A percentile compares a stretch with the other conserved stretches of the same genome.
Conservation (phyloP, 208 protist genomes). For the Leptomonas pyrrhocoris region DNA sequence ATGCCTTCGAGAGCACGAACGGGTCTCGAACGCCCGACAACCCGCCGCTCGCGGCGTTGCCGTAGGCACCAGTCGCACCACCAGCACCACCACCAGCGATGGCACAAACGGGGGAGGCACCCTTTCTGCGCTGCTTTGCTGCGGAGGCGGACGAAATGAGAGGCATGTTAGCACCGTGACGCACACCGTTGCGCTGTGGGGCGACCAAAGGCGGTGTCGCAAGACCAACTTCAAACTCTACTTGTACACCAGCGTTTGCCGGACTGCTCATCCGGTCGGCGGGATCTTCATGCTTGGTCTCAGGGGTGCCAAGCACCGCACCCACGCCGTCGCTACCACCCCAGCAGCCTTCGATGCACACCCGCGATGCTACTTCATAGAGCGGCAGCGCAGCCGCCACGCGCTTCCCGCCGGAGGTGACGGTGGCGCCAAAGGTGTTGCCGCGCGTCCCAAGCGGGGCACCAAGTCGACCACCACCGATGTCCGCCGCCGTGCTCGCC, state of each 20-base stretch:
- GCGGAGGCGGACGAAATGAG: neutral
- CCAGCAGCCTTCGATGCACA: constrained; percentile 32
- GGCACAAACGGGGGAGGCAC: neutral
- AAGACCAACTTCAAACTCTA: constrained; percentile 1
- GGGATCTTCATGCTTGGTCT: neutral
- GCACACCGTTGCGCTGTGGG: constrained; percentile 5
- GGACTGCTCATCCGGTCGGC: neutral
- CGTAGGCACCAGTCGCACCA: neutral
- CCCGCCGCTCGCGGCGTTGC: neutral
- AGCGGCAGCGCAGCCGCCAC: constrained; percentile 12
- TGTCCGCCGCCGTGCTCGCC: neutral
- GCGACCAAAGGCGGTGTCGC: neutral
- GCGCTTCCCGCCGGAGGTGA: constrained; percentile 11
- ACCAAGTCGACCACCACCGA: constrained; percentile 1
- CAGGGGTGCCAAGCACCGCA: neutral
- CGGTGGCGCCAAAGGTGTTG: neutral
- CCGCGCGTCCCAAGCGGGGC: neutral
- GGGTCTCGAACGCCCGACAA: constrained; percentile 13
- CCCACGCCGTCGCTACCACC: constrained; percentile 6
- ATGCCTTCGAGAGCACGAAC: constrained; percentile 11
- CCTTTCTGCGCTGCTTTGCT: neutral
- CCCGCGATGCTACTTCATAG: constrained; percentile 30
- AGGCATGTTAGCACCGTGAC: neutral
- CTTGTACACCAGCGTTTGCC: neutral
- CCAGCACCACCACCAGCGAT: neutral